Base-by-base conservation (phyloP, 352 stramenopile species). In the Aphanomyces invadans region DNA sequence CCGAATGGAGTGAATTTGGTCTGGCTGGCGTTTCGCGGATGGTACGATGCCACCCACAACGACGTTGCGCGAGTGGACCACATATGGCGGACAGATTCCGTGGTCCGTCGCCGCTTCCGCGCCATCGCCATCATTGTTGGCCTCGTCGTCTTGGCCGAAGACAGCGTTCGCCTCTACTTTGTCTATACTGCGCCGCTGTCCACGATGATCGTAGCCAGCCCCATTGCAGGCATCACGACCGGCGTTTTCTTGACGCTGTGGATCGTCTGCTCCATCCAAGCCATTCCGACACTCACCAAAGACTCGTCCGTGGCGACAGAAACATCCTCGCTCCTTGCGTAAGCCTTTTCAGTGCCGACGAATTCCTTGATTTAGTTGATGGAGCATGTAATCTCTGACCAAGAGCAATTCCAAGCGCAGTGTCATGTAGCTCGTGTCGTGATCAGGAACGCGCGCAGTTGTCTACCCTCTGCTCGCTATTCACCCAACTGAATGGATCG, bases 201-300 rank as follows among this genome's bases (percentile, higher is more conserved):
- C 21, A 65, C 59, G 10, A 55, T 65, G 36, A 21, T 65, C 15
- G 54, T 36, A 15, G 12, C 55, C 11, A 49, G 19, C 23, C 59
- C 59, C 3, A 11, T 65, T 31, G 3, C 55, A n/a, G 36, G 44
- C 42, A 45, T 55, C 29, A n/a, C 3, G 25, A 53, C 26, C 12
- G 59, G 11, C 17, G 23, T 48, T 9, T 32, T 26, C 29, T 21
- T 65, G 15, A 26, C 25, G n/a, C n/a, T 48, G 21, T 38, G 17
- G 3, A 31, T 48, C 44, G 19, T 33, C 15, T 49, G 17, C 21
- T 56, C 54, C n/a, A 23, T 55, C 21, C 2, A 46, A 11, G 10
- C 1, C 31, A 56, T 38, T 26, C 19, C n/a, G 19, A 7, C 7
- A 26, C 21, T 55, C 21, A 7, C 29, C 0, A 5, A 29, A 11